Conservation (phyloP, 768 basidiomycete species). For the Boletus vermiculosoides region DNA sequence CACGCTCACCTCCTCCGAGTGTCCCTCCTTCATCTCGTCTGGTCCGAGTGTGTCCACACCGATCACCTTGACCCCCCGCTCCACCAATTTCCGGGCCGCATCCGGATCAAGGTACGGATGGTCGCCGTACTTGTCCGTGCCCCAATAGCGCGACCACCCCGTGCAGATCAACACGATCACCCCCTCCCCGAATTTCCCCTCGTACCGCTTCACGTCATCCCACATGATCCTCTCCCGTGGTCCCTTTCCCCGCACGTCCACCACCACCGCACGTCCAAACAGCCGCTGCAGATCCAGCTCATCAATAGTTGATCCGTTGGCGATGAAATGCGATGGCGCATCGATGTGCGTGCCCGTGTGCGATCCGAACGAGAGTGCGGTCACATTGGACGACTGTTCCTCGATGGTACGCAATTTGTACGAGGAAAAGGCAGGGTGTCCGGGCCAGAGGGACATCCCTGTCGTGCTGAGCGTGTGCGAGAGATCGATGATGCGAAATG, state of each 20-base stretch:
- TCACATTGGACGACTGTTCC: constrained; percentile 10
- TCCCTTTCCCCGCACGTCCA: constrained; percentile 49
- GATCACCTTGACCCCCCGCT: constrained; percentile 51
- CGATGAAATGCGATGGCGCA: constrained; percentile 68
- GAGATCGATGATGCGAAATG: constrained; percentile 20
- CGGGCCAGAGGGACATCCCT: constrained; percentile 26
- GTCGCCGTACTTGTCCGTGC: constrained; percentile 44
- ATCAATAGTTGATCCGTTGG: constrained; percentile 51
- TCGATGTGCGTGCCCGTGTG: constrained; percentile 81
- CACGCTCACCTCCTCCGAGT: constrained; percentile 24
- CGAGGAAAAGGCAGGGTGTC: constrained; percentile 21
- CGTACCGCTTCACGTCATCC: constrained; percentile 44
- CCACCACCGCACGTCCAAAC: constrained; percentile 49
- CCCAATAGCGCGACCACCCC: constrained; percentile 62
- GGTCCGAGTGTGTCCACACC: constrained; percentile 65
- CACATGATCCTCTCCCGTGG: constrained; percentile 53
- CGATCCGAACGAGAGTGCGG: constrained; percentile 53
- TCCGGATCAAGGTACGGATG: constrained; percentile 60
- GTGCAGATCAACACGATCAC: constrained; percentile 57
- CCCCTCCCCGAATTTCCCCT: constrained; percentile 38
- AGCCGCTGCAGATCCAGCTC: constrained; percentile 51
- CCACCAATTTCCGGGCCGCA: constrained; percentile 49
- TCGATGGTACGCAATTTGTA: constrained; percentile 4
- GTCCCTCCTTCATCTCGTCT: constrained; percentile 37
- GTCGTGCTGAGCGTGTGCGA: constrained; percentile 21